Base-by-base conservation (phyloP, 768 basidiomycete species). In the Pisolithus tinctorius region DNA sequence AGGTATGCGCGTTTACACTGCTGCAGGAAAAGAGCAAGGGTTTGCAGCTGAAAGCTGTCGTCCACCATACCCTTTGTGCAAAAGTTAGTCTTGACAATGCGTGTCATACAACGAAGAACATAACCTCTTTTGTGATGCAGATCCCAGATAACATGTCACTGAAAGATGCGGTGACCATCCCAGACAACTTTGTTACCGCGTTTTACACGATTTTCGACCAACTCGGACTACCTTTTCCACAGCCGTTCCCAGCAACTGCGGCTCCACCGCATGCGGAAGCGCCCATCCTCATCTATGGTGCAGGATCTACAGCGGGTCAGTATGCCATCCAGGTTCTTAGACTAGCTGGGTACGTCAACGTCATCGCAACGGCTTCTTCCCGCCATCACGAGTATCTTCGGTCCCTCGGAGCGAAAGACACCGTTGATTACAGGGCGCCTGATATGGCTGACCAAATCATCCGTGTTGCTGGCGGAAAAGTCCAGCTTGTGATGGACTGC, bases 201-300 rank as follows among this genome's bases (percentile, higher is more conserved):
- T 74, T 70, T 51, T 70, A 69, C 57, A 71, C 72, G 6, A 52
- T 76, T 6, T 73, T 74, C 55, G 68, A 66, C 42, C 36, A 69
- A 38, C 60, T 78, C 14, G 62, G 58, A 6, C 59, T 76, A 23
- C 72, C 73, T 10, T 29, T 64, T 8, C 69, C 74, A 9, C 44
- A 60, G 1, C 58, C 60, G 4, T 69, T 72, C 51, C 71, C 73
- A 1, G 54, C 65, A 0, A 49, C 59, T 0, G 51, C 52, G 0
- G 27, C 66, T 20, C 71, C 73, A 13, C 63, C 65, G 23, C 52
- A 62, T 20, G 62, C 66, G 2, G 51, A 62, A 17, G 58, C 56
- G 1, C 70, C 75, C 1, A 72, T 78, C 47, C 65, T 77, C 1
- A 58, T 77, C 20, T 77, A 76, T 51, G 76, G 76, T 27, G 74